A percentile compares a stretch with the other conserved stretches of the same genome.
Evolutionary conservation across 176 grass and related monocot species (phyloP).

Genomic region (Aegilops bicornis): DNA sequence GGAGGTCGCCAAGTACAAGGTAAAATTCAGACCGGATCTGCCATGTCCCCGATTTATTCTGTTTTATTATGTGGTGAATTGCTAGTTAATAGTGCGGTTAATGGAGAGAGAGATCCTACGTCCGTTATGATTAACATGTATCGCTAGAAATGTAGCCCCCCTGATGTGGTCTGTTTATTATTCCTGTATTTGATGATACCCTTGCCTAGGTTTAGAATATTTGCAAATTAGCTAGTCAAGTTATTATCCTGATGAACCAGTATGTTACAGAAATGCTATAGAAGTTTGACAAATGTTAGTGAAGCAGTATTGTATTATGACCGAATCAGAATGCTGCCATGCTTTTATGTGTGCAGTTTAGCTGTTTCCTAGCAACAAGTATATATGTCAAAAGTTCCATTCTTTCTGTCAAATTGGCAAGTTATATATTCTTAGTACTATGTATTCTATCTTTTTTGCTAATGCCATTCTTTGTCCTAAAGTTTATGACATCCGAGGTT

Average conservation of each 20-base stretch:
- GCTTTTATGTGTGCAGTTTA: background rate
- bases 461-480: background rate
- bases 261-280: background rate
- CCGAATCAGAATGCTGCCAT: background rate
- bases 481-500: background rate
- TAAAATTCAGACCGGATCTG: background rate
- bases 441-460: background rate
- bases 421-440: background rate
- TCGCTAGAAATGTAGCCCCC: background rate
- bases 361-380: background rate
- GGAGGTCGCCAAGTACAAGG: slow-evolving; percentile 88
- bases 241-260: background rate
- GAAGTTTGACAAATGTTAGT: too few species aligned
- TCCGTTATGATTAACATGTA: background rate
- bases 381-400: background rate
- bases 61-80: background rate
- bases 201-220: background rate
- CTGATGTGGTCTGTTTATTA: background rate
- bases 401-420: background rate
- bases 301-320: background rate
- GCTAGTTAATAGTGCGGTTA: background rate
- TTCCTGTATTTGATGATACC: background rate
- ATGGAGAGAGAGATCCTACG: background rate
- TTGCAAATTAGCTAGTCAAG: background rate
- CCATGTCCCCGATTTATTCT: background rate